A percentile compares a stretch with the other conserved stretches of the same genome.
Evolutionary conservation across 2,329 filamentous ascomycete genomes (phyloP).

Genomic region (Stagonosporopsis vannaccii): DNA sequence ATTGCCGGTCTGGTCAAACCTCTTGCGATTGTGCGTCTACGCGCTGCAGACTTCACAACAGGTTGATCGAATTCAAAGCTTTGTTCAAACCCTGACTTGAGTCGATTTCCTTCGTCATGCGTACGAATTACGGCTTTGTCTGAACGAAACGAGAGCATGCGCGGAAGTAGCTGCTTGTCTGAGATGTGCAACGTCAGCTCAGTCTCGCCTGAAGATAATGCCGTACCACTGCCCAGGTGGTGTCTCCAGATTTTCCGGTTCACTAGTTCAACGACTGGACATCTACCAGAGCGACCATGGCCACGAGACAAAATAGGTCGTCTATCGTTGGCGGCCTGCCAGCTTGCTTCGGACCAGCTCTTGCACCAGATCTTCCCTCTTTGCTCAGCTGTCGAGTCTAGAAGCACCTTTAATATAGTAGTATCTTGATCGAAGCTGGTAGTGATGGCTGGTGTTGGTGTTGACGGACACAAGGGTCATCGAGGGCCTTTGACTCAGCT

Average conservation of each 20-base stretch:
- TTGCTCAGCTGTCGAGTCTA: neutral
- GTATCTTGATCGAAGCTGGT: neutral
- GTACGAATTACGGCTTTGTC: neutral
- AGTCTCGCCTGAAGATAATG: neutral
- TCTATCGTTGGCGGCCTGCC: neutral
- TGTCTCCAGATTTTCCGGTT: neutral
- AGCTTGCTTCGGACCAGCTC: neutral
- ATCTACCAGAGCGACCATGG: neutral
- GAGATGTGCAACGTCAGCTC: slow-evolving; percentile 8
- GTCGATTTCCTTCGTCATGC: neutral
- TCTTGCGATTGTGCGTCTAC: neutral
- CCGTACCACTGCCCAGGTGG: neutral
- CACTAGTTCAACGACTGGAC: neutral
- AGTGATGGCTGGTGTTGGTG: neutral
- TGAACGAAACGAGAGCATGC: neutral
- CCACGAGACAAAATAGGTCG: neutral
- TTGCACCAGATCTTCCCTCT: neutral
- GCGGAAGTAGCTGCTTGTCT: slow-evolving; percentile 1
- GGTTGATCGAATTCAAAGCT: neutral
- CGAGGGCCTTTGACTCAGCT: neutral
- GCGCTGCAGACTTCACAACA: neutral
- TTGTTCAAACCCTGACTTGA: neutral
- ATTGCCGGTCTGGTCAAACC: neutral
- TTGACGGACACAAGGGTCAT: neutral
- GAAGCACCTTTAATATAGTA: neutral